Evolutionary conservation across 805 yeast genomes (phyloP).

Genomic region (Candida dajiaensis): DNA sequence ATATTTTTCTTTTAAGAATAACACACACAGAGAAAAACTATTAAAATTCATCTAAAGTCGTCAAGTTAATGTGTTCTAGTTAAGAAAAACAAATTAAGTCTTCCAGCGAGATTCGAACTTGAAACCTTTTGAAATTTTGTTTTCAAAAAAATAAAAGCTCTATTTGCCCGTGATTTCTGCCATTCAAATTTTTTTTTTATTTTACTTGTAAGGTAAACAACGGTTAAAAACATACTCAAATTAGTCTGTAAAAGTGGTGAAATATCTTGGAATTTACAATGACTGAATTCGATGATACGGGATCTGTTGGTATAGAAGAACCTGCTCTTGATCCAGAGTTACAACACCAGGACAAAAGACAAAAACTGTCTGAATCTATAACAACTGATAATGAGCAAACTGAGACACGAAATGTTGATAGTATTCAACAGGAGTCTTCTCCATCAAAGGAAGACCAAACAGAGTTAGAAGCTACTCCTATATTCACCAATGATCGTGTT

Average conservation of each 20-base stretch:
- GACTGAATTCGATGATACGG: not conserved
- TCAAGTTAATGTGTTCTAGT: too few relatives aligned
- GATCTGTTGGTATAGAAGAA: not conserved
- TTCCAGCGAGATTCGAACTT: not conserved
- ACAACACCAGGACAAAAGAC: not conserved
- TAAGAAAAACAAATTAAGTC: too few relatives aligned
- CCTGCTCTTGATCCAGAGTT: not conserved
- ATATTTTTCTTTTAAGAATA: too few relatives aligned
- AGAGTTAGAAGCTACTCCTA: not conserved
- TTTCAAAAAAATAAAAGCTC: not conserved
- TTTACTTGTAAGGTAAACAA: not conserved
- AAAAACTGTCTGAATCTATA: not conserved
- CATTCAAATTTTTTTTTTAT: not conserved
- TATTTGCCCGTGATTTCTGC: not conserved
- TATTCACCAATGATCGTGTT: not conserved
- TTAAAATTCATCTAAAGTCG: too few relatives aligned
- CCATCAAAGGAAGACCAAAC: not conserved
- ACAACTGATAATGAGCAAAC: not conserved
- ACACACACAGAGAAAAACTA: too few relatives aligned
- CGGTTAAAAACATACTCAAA: too few relatives aligned
- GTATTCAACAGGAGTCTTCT: not conserved
- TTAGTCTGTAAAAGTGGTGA: too few relatives aligned
- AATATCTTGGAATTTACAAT: too few relatives aligned
- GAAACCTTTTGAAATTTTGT: not conserved
- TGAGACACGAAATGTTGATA: not conserved